Evolutionary conservation across 1,284 basidiomycete genomes (phyloP).

Genomic region (Moesziomyces parantarcticus): DNA sequence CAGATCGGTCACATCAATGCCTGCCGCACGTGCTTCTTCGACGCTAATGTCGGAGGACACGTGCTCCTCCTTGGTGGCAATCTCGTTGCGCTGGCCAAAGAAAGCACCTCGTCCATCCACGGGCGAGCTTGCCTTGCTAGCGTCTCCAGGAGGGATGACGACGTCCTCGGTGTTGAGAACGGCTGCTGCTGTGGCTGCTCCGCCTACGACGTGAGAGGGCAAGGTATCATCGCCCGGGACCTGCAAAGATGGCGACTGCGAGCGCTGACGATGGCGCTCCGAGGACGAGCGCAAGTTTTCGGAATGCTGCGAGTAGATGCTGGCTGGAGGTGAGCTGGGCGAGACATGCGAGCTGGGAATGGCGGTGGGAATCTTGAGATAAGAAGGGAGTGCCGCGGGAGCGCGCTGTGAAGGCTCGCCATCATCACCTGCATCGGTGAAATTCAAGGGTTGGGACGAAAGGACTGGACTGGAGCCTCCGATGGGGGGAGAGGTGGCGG

Average conservation of each 20-base stretch:
- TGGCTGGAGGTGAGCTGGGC: slow-evolving; percentile 24
- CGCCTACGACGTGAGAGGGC: slow-evolving; percentile 24
- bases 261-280: slow-evolving; percentile 18
- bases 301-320: slow-evolving; percentile 40
- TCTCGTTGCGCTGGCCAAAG: slow-evolving; percentile 8
- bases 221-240: slow-evolving; percentile 21
- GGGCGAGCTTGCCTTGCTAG: slow-evolving; percentile 57
- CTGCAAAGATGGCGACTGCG: slow-evolving; percentile 42
- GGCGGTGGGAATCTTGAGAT: slow-evolving; percentile 66
- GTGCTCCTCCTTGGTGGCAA: slow-evolving; percentile 3
- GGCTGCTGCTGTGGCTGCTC: slow-evolving; percentile 46
- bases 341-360: slow-evolving; percentile 61
- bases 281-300: slow-evolving; percentile 16
- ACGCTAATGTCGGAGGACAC: slow-evolving; percentile 12
- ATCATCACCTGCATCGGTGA: slow-evolving; percentile 18
- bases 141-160: slow-evolving; percentile 50
- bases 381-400: slow-evolving; percentile 60
- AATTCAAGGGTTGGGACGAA: slow-evolving; percentile 32
- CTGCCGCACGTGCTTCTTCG: slow-evolving; percentile 36
- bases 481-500: slow-evolving; percentile 36
- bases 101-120: slow-evolving; percentile 20
- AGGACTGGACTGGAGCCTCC: slow-evolving; percentile 40
- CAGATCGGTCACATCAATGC: slow-evolving; percentile 35
- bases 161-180: slow-evolving; percentile 57
- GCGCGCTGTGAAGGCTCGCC: slow-evolving; percentile 10